Percentiles rank a stretch among this genome's conserved stretches.
These are phyloP conservation scores for Avena atlantica DNA, from an alignment of 176 grass and related monocot species.

Conservation along the genomic window DNA sequence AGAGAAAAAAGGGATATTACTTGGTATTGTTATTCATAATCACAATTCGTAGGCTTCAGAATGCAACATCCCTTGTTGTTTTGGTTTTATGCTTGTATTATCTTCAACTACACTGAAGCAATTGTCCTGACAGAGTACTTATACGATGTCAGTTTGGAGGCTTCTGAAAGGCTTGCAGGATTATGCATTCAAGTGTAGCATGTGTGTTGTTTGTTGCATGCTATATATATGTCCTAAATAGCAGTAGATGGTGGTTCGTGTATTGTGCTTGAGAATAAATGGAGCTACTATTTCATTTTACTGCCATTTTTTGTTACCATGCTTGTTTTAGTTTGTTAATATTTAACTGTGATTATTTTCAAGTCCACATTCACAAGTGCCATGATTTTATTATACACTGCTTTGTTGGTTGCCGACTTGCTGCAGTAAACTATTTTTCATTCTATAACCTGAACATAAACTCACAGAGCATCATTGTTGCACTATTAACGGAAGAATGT, in stretches of 20 bases:
- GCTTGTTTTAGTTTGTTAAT: constrained; percentile 18
- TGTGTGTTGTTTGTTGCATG: neutral
- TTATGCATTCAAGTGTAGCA: constrained; percentile 4
- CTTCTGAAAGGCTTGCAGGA: neutral
- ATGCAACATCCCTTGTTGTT: neutral
- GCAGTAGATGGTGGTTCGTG: neutral
- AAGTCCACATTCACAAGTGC: neutral
- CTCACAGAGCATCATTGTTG: neutral
- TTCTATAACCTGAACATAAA: constrained; percentile 4
- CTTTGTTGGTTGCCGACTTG: constrained; percentile 1
- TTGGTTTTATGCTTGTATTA: neutral
- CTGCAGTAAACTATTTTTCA: neutral
- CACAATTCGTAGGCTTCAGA: neutral
- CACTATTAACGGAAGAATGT: constrained; percentile 4
- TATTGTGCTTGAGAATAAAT: constrained; percentile 19
- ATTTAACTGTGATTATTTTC: neutral
- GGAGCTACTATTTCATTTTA: neutral
- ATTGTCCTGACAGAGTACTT: neutral
- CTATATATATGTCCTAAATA: neutral
- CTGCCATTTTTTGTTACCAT: neutral
- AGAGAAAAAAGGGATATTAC: neutral
- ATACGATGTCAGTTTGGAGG: neutral
- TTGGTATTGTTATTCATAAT: neutral
- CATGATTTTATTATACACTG: neutral
- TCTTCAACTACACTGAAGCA: neutral